phyloP scores from a whole-genome alignment of 129 eudicot genomes.

The Flaveria linearis region DNA sequence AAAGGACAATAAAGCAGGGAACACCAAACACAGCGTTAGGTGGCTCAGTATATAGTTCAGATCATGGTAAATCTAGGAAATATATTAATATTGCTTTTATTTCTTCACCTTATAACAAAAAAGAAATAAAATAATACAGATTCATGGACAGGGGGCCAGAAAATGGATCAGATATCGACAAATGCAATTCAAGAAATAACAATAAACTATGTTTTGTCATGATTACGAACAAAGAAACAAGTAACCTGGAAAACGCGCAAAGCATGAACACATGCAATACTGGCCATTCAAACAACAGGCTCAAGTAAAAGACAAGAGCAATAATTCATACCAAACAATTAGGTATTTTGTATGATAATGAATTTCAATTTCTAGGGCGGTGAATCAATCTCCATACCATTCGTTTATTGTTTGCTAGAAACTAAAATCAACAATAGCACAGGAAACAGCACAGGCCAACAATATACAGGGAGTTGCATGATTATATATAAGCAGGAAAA shows the following conservation, averaged over 20 bases:
- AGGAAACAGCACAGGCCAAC: too few species aligned
- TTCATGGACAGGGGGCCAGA: not conserved
- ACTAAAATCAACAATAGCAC: too few species aligned
- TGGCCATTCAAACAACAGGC: too few species aligned
- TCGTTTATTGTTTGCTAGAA: too few species aligned
- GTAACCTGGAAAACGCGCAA: not conserved
- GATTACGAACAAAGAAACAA: not conserved
- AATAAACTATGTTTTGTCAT: not conserved
- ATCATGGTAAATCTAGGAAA: slow-evolving; percentile 15
- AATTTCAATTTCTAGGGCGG: too few species aligned
- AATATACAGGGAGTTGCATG: too few species aligned
- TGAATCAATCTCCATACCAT: too few species aligned
- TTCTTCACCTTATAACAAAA: not conserved
- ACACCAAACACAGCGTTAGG: not conserved
- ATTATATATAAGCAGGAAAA: too few species aligned
- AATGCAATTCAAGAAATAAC: not conserved
- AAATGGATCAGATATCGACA: not conserved
- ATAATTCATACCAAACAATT: too few species aligned
- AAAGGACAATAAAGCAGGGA: slow-evolving; percentile 20
- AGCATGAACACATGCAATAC: not conserved
- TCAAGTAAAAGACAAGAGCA: too few species aligned
- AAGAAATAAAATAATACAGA: not conserved
- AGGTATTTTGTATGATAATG: too few species aligned
- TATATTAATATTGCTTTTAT: not conserved
- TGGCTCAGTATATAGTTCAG: not conserved